Evolutionary conservation across 352 stramenopile species (phyloP).

Genomic region (Globisporangium abappressorium): DNA sequence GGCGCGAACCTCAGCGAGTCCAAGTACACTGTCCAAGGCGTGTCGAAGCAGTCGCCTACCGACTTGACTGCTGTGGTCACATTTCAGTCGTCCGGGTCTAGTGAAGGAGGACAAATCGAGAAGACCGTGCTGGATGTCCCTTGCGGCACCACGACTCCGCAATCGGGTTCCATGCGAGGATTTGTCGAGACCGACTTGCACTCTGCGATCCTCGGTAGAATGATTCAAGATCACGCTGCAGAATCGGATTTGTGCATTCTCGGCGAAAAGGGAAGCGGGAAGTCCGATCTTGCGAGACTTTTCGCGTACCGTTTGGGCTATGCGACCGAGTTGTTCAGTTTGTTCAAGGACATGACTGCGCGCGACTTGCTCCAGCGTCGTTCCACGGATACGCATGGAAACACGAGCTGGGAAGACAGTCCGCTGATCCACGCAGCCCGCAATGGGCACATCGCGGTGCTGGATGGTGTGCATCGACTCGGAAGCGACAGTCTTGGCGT

Average conservation of each 20-base stretch:
- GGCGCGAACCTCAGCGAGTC: conserved; percentile 21
- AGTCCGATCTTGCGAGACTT: conserved; percentile 65
- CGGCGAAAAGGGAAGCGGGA: conserved; percentile 80
- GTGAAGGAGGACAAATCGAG: background rate
- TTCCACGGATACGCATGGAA: conserved; percentile 79
- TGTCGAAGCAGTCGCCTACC: conserved; percentile 26
- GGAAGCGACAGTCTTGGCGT: conserved; percentile 87
- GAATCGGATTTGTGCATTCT: conserved; percentile 79
- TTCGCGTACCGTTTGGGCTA: conserved; percentile 81
- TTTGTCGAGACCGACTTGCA: conserved; percentile 68
- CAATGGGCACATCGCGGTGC: conserved; percentile 77
- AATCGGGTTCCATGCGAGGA: conserved; percentile 24
- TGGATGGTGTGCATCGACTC: conserved; percentile 94
- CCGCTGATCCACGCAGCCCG: conserved; percentile 88
- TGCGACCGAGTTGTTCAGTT: conserved; percentile 84
- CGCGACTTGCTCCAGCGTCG: conserved; percentile 91
- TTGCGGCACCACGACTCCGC: conserved; percentile 36
- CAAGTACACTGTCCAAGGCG: conserved; percentile 35
- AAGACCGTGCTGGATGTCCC: conserved; percentile 30
- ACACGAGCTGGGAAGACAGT: conserved; percentile 92
- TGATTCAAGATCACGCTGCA: conserved; percentile 80
- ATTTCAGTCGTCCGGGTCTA: conserved; percentile 15
- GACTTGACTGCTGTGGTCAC: conserved; percentile 22
- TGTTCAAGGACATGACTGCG: conserved; percentile 93
- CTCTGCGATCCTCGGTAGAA: conserved; percentile 43